Evolutionary conservation across 2,329 filamentous ascomycete species (phyloP).

Genomic region (Cladosporium sp.): DNA sequence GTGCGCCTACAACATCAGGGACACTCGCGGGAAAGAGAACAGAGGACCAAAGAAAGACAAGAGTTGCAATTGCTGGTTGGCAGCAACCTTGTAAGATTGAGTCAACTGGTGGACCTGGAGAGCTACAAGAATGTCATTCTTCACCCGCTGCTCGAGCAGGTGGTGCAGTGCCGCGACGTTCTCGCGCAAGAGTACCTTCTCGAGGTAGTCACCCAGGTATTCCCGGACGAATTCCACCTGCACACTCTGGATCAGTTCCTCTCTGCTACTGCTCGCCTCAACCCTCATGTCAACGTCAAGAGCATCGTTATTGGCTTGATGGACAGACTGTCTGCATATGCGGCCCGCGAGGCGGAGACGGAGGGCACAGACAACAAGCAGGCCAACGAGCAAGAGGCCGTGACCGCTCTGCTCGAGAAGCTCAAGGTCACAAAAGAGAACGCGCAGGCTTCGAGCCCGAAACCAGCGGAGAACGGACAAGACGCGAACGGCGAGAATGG

Average conservation of each 20-base stretch:
- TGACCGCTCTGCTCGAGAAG: slow-evolving; percentile 74
- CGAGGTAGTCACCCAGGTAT: slow-evolving; percentile 98
- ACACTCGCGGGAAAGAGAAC: slow-evolving; percentile 89
- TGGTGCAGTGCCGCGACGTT: slow-evolving; percentile 96
- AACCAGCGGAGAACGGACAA: slow-evolving; percentile 30
- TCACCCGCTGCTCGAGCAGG: slow-evolving; percentile 87
- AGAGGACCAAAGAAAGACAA: slow-evolving; percentile 89
- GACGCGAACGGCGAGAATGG: slow-evolving; percentile 36
- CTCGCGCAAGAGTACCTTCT: slow-evolving; percentile 95
- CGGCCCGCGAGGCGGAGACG: slow-evolving; percentile 79
- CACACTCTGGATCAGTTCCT: slow-evolving; percentile 95
- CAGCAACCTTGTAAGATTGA: slow-evolving; percentile 91
- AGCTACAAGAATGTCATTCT: slow-evolving; percentile 91
- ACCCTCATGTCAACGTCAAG: slow-evolving; percentile 97
- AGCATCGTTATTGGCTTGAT: slow-evolving; percentile 96
- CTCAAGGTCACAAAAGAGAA: slow-evolving; percentile 66
- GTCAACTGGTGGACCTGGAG: slow-evolving; percentile 92
- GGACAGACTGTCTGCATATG: slow-evolving; percentile 92
- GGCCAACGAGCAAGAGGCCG: slow-evolving; percentile 80
- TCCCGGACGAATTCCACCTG: slow-evolving; percentile 96
- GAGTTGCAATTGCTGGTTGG: slow-evolving; percentile 94
- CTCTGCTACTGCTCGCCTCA: slow-evolving; percentile 85
- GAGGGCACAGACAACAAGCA: slow-evolving; percentile 70
- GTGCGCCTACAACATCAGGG: slow-evolving; percentile 96
- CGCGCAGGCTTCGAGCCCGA: slow-evolving; percentile 33